A percentile compares a stretch with the other conserved stretches of the same genome.
Evolutionary conservation across 108 stramenopile species (phyloP).

Genomic region (Aurantiochytrium sp.): DNA sequence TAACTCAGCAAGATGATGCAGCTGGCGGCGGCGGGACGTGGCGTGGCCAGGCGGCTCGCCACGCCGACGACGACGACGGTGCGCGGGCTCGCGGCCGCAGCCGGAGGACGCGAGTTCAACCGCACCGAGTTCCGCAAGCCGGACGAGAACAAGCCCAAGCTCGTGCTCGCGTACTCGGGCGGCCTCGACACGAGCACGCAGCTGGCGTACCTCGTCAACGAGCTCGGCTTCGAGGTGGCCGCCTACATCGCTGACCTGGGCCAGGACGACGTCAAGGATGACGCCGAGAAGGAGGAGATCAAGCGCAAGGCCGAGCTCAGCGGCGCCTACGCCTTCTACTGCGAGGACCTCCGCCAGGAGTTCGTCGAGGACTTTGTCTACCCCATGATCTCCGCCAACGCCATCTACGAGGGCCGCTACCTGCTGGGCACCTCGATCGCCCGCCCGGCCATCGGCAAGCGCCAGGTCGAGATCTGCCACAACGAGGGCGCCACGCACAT

Average conservation of each 20-base stretch:
- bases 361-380: conserved; percentile 93
- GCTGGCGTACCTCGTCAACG: conserved; percentile 88
- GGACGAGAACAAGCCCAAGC: conserved; percentile 68
- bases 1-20: too few species aligned
- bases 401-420: conserved; percentile 88
- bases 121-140: conserved; percentile 16
- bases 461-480: conserved; percentile 82
- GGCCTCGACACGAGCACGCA: conserved; percentile 97
- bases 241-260: conserved; percentile 93
- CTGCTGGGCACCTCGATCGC: conserved; percentile 91
- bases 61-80: too few species aligned
- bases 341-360: conserved; percentile 88
- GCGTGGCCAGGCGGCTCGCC: too few species aligned
- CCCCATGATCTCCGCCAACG: conserved; percentile 87
- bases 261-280: conserved; percentile 75
- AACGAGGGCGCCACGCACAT: conserved; percentile 79
- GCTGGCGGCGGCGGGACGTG: too few species aligned
- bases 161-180: conserved; percentile 88
- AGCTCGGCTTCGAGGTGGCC: conserved; percentile 95
- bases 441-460: conserved; percentile 95
- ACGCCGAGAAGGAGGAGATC: conserved; percentile 59
- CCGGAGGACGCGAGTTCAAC: neutral
- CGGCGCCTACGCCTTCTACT: conserved; percentile 70
- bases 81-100: too few species aligned
- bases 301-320: conserved; percentile 73